Percentiles rank a stretch among this genome's conserved stretches.
These are phyloP conservation scores for Neurospora tetraspora DNA, from an alignment of 495 filamentous ascomycete genomes.

Conservation along the genomic window DNA sequence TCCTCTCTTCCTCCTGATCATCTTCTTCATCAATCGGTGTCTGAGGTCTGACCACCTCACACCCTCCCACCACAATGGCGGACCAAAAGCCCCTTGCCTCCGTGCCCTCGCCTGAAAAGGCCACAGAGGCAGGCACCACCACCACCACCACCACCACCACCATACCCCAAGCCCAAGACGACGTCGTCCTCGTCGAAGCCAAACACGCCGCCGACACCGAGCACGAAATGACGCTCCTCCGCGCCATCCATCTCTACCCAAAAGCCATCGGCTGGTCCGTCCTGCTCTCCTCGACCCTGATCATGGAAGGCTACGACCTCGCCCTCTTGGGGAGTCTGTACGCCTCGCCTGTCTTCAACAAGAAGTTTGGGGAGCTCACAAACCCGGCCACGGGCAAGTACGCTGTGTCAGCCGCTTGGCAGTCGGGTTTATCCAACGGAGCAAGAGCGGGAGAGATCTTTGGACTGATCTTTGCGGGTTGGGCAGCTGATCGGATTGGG, in stretches of 20 bases:
- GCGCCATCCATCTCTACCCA: slow-evolving; percentile 33
- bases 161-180: background rate
- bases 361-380: slow-evolving; percentile 23
- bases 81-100: background rate
- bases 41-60: background rate
- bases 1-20: background rate
- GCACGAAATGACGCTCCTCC: slow-evolving; percentile 28
- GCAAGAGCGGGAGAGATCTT: slow-evolving; percentile 29
- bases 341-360: slow-evolving; percentile 23
- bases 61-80: background rate
- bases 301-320: slow-evolving; percentile 51
- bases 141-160: background rate
- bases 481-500: slow-evolving; percentile 23
- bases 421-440: slow-evolving; percentile 26
- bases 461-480: slow-evolving; percentile 25
- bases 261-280: slow-evolving; percentile 42
- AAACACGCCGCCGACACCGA: slow-evolving; percentile 24
- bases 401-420: slow-evolving; percentile 25
- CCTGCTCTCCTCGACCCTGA: slow-evolving; percentile 39
- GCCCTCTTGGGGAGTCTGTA: slow-evolving; percentile 24
- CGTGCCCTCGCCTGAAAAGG: background rate
- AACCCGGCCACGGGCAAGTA: slow-evolving; percentile 15
- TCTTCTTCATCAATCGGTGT: background rate
- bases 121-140: background rate
- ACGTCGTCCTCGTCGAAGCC: slow-evolving; percentile 14